Conservation (phyloP, 2,329 filamentous ascomycete species). For the Penicillium fuscoglaucum region DNA sequence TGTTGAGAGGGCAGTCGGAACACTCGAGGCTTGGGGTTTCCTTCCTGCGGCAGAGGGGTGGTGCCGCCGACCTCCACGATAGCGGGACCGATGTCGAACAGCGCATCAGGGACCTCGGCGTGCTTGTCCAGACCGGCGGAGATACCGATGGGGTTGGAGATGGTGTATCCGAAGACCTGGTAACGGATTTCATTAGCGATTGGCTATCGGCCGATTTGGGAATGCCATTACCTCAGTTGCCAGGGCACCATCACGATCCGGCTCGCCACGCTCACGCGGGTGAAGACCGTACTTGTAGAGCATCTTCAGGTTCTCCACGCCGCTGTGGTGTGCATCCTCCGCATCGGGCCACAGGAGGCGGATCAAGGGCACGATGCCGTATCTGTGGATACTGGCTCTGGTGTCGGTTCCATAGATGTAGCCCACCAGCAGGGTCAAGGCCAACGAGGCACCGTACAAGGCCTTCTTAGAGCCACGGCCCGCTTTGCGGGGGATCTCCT, state of each 20-base stretch:
- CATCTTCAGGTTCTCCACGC: slow-evolving; percentile 68
- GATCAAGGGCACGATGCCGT: slow-evolving; percentile 56
- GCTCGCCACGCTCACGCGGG: slow-evolving; percentile 74
- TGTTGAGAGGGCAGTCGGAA: slow-evolving; percentile 83
- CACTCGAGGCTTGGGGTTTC: slow-evolving; percentile 83
- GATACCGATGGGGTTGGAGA: slow-evolving; percentile 87
- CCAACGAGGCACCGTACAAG: slow-evolving; percentile 53
- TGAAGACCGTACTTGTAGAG: slow-evolving; percentile 75
- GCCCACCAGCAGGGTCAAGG: slow-evolving; percentile 49
- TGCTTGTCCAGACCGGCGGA: slow-evolving; percentile 97
- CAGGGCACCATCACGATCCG: slow-evolving; percentile 55
- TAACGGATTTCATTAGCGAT: background rate
- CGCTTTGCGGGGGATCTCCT: slow-evolving; percentile 31
- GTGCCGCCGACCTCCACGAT: slow-evolving; percentile 91
- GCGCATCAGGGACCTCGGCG: slow-evolving; percentile 78
- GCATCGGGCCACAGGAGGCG: slow-evolving; percentile 47
- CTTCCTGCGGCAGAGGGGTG: slow-evolving; percentile 81
- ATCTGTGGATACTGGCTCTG: slow-evolving; percentile 68
- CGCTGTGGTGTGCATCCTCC: slow-evolving; percentile 87
- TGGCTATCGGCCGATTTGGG: background rate
- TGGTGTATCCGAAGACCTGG: slow-evolving; percentile 70
- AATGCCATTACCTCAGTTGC: slow-evolving; percentile 47
- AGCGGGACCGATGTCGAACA: slow-evolving; percentile 81
- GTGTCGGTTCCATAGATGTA: slow-evolving; percentile 76
- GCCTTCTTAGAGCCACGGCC: slow-evolving; percentile 31